A percentile compares a stretch with the other conserved stretches of the same genome.
Evolutionary conservation across 192 early-diverging fungal species (phyloP).

Genomic region (Martensiomyces pterosporus): DNA sequence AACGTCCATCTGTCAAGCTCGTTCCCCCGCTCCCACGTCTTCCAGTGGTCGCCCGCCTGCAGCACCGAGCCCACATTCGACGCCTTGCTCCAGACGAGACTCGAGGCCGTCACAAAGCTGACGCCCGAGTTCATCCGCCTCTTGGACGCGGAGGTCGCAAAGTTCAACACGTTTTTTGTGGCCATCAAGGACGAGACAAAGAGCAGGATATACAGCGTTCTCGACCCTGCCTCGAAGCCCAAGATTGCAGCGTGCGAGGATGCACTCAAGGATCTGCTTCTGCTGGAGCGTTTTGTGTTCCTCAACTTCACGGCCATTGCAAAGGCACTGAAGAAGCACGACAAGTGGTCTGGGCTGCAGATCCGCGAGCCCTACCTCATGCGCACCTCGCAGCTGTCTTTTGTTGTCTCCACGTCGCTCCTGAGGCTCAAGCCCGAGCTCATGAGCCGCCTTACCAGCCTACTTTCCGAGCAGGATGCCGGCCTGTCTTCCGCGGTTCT

Average conservation of each 20-base stretch:
- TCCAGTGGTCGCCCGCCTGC: conserved; percentile 15
- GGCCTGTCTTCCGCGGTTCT: conserved; percentile 2
- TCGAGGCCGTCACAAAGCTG: conserved; percentile 53
- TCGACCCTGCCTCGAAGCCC: conserved; percentile 15
- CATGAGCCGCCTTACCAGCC: conserved; percentile 57
- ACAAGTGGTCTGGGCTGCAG: conserved; percentile 73
- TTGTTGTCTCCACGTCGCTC: conserved; percentile 65
- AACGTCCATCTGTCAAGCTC: conserved; percentile 44
- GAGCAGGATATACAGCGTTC: conserved; percentile 4
- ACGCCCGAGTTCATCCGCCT: conserved; percentile 65
- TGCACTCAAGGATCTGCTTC: conserved; percentile 60
- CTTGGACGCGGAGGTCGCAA: conserved; percentile 64
- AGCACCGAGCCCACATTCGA: conserved; percentile 51
- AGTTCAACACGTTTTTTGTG: conserved; percentile 55
- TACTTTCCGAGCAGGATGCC: conserved; percentile 28
- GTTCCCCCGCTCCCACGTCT: conserved; percentile 32
- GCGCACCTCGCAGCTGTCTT: conserved; percentile 59
- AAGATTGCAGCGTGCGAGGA: conserved; percentile 28
- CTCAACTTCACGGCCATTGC: conserved; percentile 82
- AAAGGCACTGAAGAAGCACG: conserved; percentile 86
- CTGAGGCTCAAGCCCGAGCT: conserved; percentile 64
- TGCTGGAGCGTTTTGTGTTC: conserved; percentile 76
- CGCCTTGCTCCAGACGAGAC: conserved; percentile 52
- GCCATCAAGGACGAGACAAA: conserved; percentile 27
- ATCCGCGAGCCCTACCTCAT: conserved; percentile 70